These are phyloP conservation scores for Russula earlei DNA, from an alignment of 768 basidiomycete species.

Conservation along the genomic window DNA sequence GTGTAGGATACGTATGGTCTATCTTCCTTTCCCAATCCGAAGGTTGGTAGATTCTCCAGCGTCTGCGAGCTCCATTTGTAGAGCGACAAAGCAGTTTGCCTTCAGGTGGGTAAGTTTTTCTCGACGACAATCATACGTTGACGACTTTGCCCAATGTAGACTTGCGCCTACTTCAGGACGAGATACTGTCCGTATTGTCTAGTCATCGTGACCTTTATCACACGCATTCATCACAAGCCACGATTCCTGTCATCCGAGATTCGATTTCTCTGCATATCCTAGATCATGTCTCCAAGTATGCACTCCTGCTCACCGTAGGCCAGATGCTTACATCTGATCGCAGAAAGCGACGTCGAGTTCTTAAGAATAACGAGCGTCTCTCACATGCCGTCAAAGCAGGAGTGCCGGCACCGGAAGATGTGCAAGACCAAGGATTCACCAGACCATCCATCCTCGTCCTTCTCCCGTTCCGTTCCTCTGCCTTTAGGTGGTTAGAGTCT, in stretches of 20 bases:
- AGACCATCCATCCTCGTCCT: slow-evolving; percentile 90
- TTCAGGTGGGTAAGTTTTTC: slow-evolving; percentile 33
- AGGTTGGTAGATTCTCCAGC: slow-evolving; percentile 41
- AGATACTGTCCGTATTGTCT: slow-evolving; percentile 54
- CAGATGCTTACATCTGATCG: background rate
- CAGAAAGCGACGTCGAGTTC: slow-evolving; percentile 82
- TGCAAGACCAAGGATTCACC: slow-evolving; percentile 96
- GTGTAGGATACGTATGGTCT: background rate
- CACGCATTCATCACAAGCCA: slow-evolving; percentile 53
- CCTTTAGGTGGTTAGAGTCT: slow-evolving; percentile 72
- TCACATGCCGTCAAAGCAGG: slow-evolving; percentile 54
- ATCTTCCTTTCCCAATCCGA: background rate
- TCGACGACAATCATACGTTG: background rate
- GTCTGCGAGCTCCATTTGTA: slow-evolving; percentile 46
- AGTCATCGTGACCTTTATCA: slow-evolving; percentile 72
- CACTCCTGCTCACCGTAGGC: background rate
- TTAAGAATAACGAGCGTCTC: slow-evolving; percentile 94
- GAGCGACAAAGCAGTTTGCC: slow-evolving; percentile 44
- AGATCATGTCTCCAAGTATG: slow-evolving; percentile 83
- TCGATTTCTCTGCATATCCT: slow-evolving; percentile 69
- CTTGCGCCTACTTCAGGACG: slow-evolving; percentile 48
- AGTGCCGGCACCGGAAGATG: slow-evolving; percentile 53
- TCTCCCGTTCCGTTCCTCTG: slow-evolving; percentile 87
- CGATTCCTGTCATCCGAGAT: slow-evolving; percentile 55
- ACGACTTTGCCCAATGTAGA: slow-evolving; percentile 28